Evolutionary conservation across 2,329 filamentous ascomycete species (phyloP).

Genomic region (Zarea fungicola): DNA sequence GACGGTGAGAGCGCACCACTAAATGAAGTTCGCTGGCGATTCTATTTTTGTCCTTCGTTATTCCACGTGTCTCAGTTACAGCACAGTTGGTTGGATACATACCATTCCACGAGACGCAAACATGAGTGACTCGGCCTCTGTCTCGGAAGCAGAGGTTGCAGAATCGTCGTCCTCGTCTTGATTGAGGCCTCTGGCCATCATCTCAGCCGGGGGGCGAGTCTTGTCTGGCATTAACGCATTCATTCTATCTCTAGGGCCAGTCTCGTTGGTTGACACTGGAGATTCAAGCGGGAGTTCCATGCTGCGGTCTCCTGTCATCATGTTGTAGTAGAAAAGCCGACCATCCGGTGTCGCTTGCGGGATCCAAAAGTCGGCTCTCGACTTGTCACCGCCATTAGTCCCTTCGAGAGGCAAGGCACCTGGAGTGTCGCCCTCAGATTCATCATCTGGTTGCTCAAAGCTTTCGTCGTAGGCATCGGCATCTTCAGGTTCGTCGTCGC

Average conservation of each 20-base stretch:
- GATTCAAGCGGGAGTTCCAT: conserved; percentile 94
- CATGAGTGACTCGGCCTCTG: conserved; percentile 69
- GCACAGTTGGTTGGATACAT: conserved; percentile 26
- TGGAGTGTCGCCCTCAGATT: conserved; percentile 52
- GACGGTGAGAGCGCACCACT: conserved; percentile 74
- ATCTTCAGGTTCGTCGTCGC: conserved; percentile 59
- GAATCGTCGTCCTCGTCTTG: conserved; percentile 90
- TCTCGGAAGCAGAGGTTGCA: conserved; percentile 74
- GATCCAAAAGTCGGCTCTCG: conserved; percentile 96
- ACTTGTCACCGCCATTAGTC: conserved; percentile 57
- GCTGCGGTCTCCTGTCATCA: conserved; percentile 88
- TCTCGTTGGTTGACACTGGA: conserved; percentile 72
- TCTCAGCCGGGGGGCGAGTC: conserved; percentile 81
- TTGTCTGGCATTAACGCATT: conserved; percentile 86
- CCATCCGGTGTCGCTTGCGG: conserved; percentile 94
- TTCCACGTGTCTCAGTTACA: background rate
- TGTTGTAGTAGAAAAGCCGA: conserved; percentile 95
- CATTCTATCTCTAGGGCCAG: conserved; percentile 80
- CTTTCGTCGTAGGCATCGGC: conserved; percentile 63
- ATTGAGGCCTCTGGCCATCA: conserved; percentile 78
- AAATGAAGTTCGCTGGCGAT: conserved; percentile 54
- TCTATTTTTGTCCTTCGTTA: background rate
- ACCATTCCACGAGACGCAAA: conserved; percentile 63
- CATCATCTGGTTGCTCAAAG: conserved; percentile 60
- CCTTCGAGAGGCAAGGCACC: conserved; percentile 65